Evolutionary conservation across 768 basidiomycete genomes (phyloP).

Genomic region (Leccinum uliginosum): DNA sequence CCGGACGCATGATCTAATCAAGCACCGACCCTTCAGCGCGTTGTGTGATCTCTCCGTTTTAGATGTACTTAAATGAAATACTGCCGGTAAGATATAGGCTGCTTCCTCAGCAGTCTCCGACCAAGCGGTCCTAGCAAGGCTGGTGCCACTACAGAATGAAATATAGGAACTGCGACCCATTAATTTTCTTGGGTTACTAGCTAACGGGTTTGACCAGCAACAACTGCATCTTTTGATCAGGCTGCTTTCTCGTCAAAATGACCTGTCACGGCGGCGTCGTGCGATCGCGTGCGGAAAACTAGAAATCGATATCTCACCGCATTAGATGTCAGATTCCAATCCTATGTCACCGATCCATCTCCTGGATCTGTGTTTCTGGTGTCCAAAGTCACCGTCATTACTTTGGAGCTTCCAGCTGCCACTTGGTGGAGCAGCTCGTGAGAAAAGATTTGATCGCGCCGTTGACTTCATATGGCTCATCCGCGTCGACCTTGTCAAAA

Average conservation of each 20-base stretch:
- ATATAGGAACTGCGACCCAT: not conserved
- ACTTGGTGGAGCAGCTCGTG: not conserved
- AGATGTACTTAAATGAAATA: slow-evolving; percentile 5
- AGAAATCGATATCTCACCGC: not conserved
- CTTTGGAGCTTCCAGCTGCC: not conserved
- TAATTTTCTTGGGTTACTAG: not conserved
- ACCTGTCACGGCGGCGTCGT: not conserved
- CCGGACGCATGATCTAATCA: slow-evolving; percentile 7
- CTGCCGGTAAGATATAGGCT: not conserved
- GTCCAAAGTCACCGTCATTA: not conserved
- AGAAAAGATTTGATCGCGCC: not conserved
- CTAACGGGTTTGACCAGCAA: not conserved
- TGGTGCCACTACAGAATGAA: not conserved
- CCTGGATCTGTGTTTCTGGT: slow-evolving; percentile 7
- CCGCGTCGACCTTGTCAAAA: not conserved
- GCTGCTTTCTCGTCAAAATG: not conserved
- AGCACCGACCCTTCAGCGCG: slow-evolving; percentile 1
- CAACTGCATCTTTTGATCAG: not conserved
- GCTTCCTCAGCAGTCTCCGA: not conserved
- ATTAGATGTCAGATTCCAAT: not conserved
- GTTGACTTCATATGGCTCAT: not conserved
- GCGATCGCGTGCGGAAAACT: not conserved
- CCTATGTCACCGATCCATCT: not conserved
- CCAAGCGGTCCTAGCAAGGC: not conserved
- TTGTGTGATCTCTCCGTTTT: slow-evolving; percentile 4